Evolutionary conservation across 345 rosid species (phyloP).

Genomic region (Orychophragmus violaceus): DNA sequence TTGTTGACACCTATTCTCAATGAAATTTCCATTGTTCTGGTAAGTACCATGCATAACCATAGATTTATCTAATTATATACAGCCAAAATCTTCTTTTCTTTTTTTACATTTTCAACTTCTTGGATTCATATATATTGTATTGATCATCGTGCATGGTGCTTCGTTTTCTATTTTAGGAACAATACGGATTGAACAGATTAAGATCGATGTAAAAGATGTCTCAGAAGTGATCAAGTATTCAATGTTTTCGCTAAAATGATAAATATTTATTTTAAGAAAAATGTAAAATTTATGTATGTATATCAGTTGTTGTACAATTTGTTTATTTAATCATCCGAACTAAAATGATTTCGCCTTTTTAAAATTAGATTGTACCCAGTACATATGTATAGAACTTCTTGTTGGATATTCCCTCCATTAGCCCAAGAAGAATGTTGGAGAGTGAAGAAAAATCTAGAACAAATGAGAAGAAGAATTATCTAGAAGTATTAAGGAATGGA

Average conservation of each 20-base stretch:
- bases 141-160: slow-evolving; percentile 12
- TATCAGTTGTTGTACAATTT: background rate
- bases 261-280: background rate
- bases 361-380: background rate
- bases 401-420: too few species aligned
- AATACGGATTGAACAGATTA: slow-evolving; percentile 47
- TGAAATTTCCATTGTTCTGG: slow-evolving; percentile 61
- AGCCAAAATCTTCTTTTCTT: background rate
- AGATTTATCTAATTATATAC: background rate
- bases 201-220: slow-evolving; percentile 44
- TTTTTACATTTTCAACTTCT: background rate
- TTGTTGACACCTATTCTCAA: slow-evolving; percentile 52
- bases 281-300: background rate
- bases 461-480: too few species aligned
- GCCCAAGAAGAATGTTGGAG: too few species aligned
- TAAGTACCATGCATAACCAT: slow-evolving; percentile 23
- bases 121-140: background rate
- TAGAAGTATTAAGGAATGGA: too few species aligned
- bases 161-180: slow-evolving; percentile 41
- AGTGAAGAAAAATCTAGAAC: too few species aligned
- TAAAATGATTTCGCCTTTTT: background rate
- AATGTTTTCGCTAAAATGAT: background rate
- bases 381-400: background rate
- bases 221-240: background rate
- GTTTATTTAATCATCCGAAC: background rate